Percentiles rank a stretch among this genome's conserved stretches.
Conservation (phyloP, 2,329 filamentous ascomycete species). For the Sclerotinia sclerotiorum region DNA sequence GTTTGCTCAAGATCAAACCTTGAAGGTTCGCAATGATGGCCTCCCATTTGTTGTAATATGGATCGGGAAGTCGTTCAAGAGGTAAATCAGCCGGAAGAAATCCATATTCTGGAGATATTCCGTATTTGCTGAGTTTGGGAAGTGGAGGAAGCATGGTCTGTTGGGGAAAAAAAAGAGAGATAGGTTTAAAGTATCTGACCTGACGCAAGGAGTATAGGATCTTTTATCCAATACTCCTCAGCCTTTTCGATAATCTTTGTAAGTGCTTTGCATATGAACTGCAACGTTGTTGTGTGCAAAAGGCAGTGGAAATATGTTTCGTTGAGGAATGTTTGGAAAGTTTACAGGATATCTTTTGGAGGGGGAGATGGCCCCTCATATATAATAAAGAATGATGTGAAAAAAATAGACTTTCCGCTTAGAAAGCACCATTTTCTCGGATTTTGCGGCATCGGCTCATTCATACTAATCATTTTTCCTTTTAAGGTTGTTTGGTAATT, state of each 20-base stretch:
- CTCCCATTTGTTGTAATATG: slow-evolving; percentile 96
- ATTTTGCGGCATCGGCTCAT: slow-evolving; percentile 3
- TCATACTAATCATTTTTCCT: not conserved
- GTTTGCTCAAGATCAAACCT: slow-evolving; percentile 78
- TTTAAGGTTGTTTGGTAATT: not conserved
- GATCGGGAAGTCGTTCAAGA: slow-evolving; percentile 75
- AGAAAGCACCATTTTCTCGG: not conserved
- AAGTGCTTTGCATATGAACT: slow-evolving; percentile 32
- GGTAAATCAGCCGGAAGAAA: slow-evolving; percentile 85
- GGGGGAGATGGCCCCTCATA: slow-evolving; percentile 1
- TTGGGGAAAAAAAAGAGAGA: slow-evolving; percentile 26
- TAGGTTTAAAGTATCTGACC: slow-evolving; percentile 41
- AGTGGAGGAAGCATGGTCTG: slow-evolving; percentile 55
- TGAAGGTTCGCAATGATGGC: slow-evolving; percentile 82
- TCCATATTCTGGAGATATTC: slow-evolving; percentile 73
- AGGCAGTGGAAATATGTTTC: not conserved
- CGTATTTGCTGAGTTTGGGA: slow-evolving; percentile 71
- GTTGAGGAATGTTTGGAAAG: not conserved
- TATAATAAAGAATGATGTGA: not conserved
- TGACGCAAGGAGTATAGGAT: slow-evolving; percentile 67
- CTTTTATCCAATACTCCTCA: slow-evolving; percentile 60
- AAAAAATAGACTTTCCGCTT: not conserved
- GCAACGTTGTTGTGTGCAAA: not conserved
- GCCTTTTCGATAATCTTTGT: slow-evolving; percentile 46
- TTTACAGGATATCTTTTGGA: not conserved